Conservation (phyloP, 2,329 filamentous ascomycete genomes). For the Monilinia polystroma region DNA sequence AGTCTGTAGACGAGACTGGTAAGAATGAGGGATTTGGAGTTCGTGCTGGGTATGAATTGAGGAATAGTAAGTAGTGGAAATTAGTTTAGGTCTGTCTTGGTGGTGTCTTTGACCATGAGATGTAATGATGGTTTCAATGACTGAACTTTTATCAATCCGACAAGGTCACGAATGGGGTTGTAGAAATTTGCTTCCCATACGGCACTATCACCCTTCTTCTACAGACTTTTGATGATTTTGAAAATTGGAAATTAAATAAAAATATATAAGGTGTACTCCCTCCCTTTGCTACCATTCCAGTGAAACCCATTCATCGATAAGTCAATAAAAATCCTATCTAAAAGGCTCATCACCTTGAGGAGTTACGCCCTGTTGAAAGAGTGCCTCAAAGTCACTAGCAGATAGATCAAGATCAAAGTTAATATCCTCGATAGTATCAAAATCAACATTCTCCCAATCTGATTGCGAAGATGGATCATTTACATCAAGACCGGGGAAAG, state of each 20-base stretch:
- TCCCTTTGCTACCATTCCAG: no score
- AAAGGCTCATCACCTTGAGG: neutral
- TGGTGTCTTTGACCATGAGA: no score
- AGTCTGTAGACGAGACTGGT: no score
- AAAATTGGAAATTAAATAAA: no score
- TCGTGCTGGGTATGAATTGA: no score
- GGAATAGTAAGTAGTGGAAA: no score
- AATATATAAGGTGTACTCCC: neutral
- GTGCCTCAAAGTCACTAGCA: conserved; percentile 8
- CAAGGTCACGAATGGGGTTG: neutral
- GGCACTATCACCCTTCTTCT: neutral
- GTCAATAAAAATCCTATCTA: no score
- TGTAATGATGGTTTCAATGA: no score
- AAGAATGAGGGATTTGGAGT: no score
- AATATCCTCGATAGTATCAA: conserved; percentile 12
- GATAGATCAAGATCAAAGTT: conserved; percentile 25
- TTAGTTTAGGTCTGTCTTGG: no score
- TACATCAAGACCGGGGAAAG: conserved; percentile 4
- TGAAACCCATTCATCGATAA: no score
- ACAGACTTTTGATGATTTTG: neutral
- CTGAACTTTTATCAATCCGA: no score
- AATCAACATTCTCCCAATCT: conserved; percentile 20
- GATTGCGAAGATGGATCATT: conserved; percentile 7
- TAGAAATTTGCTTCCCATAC: neutral
- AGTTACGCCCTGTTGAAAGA: neutral